Base-by-base conservation (phyloP, 768 basidiomycete genomes). In the Porphyrellus cyaneotinctus region DNA sequence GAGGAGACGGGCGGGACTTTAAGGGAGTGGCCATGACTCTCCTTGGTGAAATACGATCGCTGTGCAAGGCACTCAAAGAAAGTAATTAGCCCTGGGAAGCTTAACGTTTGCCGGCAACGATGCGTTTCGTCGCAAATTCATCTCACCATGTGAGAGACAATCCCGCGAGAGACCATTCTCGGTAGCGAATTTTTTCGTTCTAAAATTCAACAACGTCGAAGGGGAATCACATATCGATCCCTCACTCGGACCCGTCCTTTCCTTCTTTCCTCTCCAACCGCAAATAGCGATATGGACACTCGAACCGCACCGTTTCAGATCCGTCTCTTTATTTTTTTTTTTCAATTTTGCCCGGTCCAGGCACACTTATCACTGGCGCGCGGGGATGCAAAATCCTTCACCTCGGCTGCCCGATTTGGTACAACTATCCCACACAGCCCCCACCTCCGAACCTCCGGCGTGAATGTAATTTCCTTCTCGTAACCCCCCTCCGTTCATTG, bases 51-150 rank as follows among this genome's bases (percentile, higher is more conserved):
- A 65, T 63, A 63, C 57, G 66, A 67, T 68, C 67, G 67, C 67
- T 67, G 65, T 61, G 64, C 60, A 58, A 68, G 67, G 68, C 67
- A 70, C 65, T 62, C 55, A 51, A 52, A 58, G 52, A 52, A 64
- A 53, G 58, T 66, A 65, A 64, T 66, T 60, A 61, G 53, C 47
- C 63, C 63, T 70, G 68, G 68, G 69, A 69, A 70, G 64, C 48
- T 60, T 64, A 68, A 63, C 63, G 47, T 63, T 62, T 70, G 65
- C 69, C 68, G 69, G 67, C 56, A 64, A 65, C 58, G 26, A 28
- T 28, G 26, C 26, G 52, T 56, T 58, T 47, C 58, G 60, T 56
- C 54, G 58, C 51, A 42, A 59, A 59, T 66, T 63, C 61, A 60
- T 64, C 63, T 67, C 60, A 64, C 46, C 59, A 58, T 56, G 56